A percentile compares a stretch with the other conserved stretches of the same genome.
Conservation (phyloP, 768 basidiomycete genomes). For the Psilocybe tampanensis region DNA sequence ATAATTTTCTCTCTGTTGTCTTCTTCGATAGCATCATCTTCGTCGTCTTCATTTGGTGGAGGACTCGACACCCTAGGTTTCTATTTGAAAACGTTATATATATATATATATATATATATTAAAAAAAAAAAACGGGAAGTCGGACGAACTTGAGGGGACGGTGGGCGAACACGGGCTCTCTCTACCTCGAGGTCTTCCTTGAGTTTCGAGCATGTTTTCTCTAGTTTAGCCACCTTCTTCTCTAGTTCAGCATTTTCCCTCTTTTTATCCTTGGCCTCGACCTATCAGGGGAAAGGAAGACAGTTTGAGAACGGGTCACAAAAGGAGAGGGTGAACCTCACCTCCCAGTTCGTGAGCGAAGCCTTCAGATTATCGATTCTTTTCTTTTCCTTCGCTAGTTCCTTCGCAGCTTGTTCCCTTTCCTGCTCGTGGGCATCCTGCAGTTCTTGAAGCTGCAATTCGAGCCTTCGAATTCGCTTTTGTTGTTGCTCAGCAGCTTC, state of each 20-base stretch:
- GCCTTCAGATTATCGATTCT: not conserved
- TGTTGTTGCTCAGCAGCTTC: slow-evolving; percentile 57
- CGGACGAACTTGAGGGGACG: no score
- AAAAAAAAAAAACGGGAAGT: not conserved
- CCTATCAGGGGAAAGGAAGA: slow-evolving; percentile 29
- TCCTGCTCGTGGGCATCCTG: slow-evolving; percentile 26
- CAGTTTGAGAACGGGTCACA: not conserved
- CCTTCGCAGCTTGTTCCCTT: not conserved
- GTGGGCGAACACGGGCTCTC: slow-evolving; percentile 25
- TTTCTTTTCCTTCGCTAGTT: not conserved
- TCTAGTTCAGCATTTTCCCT: slow-evolving; percentile 36
- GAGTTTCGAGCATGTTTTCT: slow-evolving; percentile 47
- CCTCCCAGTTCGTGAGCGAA: not conserved
- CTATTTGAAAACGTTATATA: slow-evolving; percentile 10
- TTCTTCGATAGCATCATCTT: slow-evolving; percentile 1
- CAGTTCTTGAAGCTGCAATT: slow-evolving; percentile 53
- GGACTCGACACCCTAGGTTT: not conserved
- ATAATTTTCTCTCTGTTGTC: not conserved
- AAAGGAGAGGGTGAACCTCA: not conserved
- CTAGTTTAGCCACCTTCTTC: slow-evolving; percentile 36
- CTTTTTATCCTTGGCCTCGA: slow-evolving; percentile 36
- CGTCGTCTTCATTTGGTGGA: slow-evolving; percentile 1
- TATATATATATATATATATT: not conserved
- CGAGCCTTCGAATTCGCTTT: slow-evolving; percentile 57
- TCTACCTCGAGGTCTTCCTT: slow-evolving; percentile 44